A percentile compares a stretch with the other conserved stretches of the same genome.
phyloP scores from a whole-genome alignment of 2,329 filamentous ascomycete species.

The Bipolaris oryzae region DNA sequence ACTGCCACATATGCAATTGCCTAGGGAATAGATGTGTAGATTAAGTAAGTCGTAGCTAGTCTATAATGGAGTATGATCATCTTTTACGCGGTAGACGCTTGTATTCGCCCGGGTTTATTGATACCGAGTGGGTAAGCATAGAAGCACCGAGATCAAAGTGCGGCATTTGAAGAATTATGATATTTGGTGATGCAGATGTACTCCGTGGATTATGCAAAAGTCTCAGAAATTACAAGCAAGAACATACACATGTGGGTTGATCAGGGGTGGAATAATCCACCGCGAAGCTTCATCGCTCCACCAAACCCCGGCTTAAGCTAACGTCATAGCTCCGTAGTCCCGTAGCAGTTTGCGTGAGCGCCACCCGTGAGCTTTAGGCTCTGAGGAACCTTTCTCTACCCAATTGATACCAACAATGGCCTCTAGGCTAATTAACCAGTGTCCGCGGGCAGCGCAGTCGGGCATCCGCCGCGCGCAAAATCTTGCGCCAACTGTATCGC shows the following conservation, averaged over 20 bases:
- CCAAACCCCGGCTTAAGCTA: constrained; percentile 29
- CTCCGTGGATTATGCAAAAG: neutral
- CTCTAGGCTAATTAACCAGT: constrained; percentile 28
- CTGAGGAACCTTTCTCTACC: constrained; percentile 4
- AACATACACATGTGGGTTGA: neutral
- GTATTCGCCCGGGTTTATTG: neutral
- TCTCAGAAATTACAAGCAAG: neutral
- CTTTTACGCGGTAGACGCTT: neutral
- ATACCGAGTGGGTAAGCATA: neutral
- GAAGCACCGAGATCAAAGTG: neutral
- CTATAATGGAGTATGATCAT: neutral
- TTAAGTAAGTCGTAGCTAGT: neutral
- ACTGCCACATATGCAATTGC: neutral
- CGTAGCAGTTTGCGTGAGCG: constrained; percentile 10
- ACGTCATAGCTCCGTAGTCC: constrained; percentile 39
- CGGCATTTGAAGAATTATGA: neutral
- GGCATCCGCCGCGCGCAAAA: constrained; percentile 27
- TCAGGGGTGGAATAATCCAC: neutral
- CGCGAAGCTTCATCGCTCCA: constrained; percentile 14
- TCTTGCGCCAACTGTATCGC: constrained; percentile 10
- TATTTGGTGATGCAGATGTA: neutral
- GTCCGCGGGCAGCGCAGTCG: constrained; percentile 23
- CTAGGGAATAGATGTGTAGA: too few relatives aligned
- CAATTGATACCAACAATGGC: constrained; percentile 29
- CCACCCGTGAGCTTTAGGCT: constrained; percentile 12